Evolutionary conservation across 768 basidiomycete genomes (phyloP).

Genomic region (Lentinula sp.): DNA sequence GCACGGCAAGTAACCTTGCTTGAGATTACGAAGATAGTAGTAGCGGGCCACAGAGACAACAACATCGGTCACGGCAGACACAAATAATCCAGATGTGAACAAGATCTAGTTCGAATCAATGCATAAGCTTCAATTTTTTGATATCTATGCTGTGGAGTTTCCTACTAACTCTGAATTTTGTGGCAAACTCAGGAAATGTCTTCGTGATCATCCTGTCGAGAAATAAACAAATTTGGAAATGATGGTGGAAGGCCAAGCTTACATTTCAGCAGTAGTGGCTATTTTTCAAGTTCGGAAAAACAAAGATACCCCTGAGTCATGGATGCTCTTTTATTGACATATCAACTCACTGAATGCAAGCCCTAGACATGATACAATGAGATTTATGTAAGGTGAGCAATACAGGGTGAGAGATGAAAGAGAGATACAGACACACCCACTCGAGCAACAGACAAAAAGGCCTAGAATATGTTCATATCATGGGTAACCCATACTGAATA

Average conservation of each 20-base stretch:
- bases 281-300: not conserved
- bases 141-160: not conserved
- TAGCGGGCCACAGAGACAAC: conserved; percentile 9
- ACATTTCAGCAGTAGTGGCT: not conserved
- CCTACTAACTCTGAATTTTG: not conserved
- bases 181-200: not conserved
- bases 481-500: not conserved
- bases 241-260: not conserved
- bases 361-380: not conserved
- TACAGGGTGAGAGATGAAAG: not conserved
- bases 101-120: not conserved
- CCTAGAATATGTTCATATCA: not conserved
- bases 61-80: conserved; percentile 11
- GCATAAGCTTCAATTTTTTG: not conserved
- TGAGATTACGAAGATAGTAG: conserved; percentile 6
- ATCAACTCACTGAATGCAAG: not conserved
- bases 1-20: conserved; percentile 9
- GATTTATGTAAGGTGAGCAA: not conserved
- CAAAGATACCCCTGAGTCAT: not conserved
- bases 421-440: not conserved
- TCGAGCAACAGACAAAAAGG: not conserved
- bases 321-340: not conserved
- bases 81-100: conserved; percentile 9
- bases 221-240: not conserved
- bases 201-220: not conserved